Conservation (phyloP, 2,329 filamentous ascomycete species). For the Macrophomina tecta region DNA sequence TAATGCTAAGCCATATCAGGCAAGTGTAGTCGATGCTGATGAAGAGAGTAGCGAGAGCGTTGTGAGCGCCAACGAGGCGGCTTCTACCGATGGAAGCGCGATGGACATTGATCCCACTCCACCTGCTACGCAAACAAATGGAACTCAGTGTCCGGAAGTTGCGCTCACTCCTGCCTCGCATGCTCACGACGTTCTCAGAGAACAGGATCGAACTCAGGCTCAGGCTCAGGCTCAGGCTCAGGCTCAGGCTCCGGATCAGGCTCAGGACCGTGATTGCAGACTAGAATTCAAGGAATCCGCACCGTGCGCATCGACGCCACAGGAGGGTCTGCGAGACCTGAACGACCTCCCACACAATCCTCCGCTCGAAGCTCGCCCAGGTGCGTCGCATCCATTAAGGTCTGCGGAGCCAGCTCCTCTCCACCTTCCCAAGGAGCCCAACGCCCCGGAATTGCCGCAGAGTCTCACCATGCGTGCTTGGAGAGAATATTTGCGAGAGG, state of each 20-base stretch:
- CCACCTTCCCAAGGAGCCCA: constrained; percentile 58
- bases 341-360: constrained; percentile 60
- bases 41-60: background rate
- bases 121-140: constrained; percentile 17
- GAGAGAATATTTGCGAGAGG: constrained; percentile 58
- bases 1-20: constrained; percentile 15
- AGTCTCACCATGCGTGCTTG: constrained; percentile 57
- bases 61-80: constrained; percentile 34
- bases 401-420: constrained; percentile 48
- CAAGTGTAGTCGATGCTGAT: constrained; percentile 23
- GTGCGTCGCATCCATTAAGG: constrained; percentile 50
- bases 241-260: too few relatives aligned
- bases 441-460: constrained; percentile 52
- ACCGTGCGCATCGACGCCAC: constrained; percentile 55
- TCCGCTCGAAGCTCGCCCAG: constrained; percentile 64
- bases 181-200: constrained; percentile 9
- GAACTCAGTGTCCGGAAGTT: constrained; percentile 34
- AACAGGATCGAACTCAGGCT: constrained; percentile 9
- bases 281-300: constrained; percentile 54
- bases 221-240: background rate
- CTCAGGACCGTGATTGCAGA: background rate
- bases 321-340: constrained; percentile 59
- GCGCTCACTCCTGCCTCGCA: constrained; percentile 14
- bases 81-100: constrained; percentile 40
- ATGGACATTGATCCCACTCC: constrained; percentile 56